These are phyloP conservation scores for Lachnellula subtilissima DNA, from an alignment of 2,329 filamentous ascomycete species.

Conservation along the genomic window DNA sequence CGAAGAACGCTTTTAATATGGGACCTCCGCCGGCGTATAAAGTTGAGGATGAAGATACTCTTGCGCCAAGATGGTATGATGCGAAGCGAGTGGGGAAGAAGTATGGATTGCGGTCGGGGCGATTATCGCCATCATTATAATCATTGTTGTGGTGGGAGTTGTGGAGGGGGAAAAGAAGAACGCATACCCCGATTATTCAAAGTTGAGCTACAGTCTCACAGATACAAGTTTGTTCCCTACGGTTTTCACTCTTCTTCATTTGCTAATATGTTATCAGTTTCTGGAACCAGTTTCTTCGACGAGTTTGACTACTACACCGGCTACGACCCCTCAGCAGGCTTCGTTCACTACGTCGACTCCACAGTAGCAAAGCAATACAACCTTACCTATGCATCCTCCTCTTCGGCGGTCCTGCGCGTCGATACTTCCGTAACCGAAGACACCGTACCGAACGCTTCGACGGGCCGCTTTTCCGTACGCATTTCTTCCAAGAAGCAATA, in stretches of 20 bases:
- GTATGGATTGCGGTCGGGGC: conserved; percentile 43
- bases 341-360: conserved; percentile 40
- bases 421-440: conserved; percentile 52
- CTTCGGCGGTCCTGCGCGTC: conserved; percentile 53
- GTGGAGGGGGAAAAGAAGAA: conserved; percentile 35
- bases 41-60: conserved; percentile 14
- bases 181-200: conserved; percentile 40
- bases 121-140: conserved; percentile 37
- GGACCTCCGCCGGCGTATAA: conserved; percentile 19
- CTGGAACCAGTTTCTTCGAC: conserved; percentile 39
- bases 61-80: conserved; percentile 38
- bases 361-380: conserved; percentile 40
- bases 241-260: background rate
- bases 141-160: conserved; percentile 44
- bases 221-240: conserved; percentile 34
- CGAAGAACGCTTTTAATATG: conserved; percentile 4
- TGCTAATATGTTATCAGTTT: conserved; percentile 20
- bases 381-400: conserved; percentile 54
- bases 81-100: conserved; percentile 49
- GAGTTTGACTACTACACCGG: conserved; percentile 41
- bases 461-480: conserved; percentile 39
- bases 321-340: conserved; percentile 40
- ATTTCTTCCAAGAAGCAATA: conserved; percentile 53
- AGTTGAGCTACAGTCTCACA: conserved; percentile 36
- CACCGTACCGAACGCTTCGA: conserved; percentile 51